A percentile compares a stretch with the other conserved stretches of the same genome.
These are phyloP conservation scores for Thelonectria blattea DNA, from an alignment of 2,329 filamentous ascomycete species.

Conservation along the genomic window DNA sequence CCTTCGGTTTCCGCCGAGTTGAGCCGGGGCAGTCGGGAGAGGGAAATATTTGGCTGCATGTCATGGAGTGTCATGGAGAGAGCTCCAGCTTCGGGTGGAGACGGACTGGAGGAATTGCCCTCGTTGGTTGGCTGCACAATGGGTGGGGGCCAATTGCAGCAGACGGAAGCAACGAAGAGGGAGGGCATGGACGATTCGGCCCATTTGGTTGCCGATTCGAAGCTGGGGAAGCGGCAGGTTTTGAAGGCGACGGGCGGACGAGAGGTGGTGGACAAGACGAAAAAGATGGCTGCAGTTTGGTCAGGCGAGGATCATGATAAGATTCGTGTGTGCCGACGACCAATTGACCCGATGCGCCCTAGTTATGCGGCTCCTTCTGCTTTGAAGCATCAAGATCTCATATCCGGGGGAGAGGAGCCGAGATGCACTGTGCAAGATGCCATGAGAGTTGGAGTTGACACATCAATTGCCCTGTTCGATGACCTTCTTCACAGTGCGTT, in stretches of 20 bases:
- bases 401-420: conserved; percentile 6
- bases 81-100: conserved; percentile 11
- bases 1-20: not conserved
- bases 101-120: conserved; percentile 7
- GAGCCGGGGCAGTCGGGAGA: conserved; percentile 15
- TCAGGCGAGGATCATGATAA: no score
- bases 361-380: not conserved
- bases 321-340: not conserved
- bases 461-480: not conserved
- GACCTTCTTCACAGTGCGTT: not conserved
- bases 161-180: not conserved
- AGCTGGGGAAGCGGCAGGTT: not conserved
- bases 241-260: no score
- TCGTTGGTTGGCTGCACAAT: conserved; percentile 3
- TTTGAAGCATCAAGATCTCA: not conserved
- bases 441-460: not conserved
- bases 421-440: conserved; percentile 1
- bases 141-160: conserved; percentile 4
- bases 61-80: no score
- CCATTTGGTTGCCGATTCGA: not conserved
- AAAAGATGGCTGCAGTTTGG: no score
- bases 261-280: no score
- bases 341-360: not conserved
- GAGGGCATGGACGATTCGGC: no score
- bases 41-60: conserved; percentile 2